Conservation (phyloP, 108 stramenopile species). For the Fragilariopsis cylindrus region DNA sequence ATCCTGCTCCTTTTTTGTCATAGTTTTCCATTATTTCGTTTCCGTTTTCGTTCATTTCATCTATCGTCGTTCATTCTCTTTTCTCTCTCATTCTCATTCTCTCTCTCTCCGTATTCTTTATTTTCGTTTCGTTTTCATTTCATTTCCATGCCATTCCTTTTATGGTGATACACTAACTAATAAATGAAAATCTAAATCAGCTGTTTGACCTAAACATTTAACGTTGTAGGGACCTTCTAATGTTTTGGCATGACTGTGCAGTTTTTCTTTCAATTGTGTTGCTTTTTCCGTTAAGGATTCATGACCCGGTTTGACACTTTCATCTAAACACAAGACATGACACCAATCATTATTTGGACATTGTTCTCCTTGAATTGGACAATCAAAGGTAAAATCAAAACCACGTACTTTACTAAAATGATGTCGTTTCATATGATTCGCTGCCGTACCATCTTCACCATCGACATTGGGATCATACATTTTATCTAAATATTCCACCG, state of each 20-base stretch:
- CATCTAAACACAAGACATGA: conserved; percentile 12
- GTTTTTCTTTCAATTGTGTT: conserved; percentile 3
- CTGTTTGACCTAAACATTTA: conserved; percentile 13
- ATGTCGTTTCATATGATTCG: conserved; percentile 5
- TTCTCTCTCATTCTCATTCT: too few species aligned
- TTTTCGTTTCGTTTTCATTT: too few species aligned
- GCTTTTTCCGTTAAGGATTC: conserved; percentile 2
- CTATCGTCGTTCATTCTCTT: too few species aligned
- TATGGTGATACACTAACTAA: conserved; percentile 13
- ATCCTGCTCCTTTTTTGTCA: too few species aligned
- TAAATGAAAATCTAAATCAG: conserved; percentile 12
- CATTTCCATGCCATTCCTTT: neutral
- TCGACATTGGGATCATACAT: conserved; percentile 8
- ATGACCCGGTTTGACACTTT: conserved; percentile 16
- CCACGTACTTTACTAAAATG: conserved; percentile 18
- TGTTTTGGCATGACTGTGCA: conserved; percentile 2
- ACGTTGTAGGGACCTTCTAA: conserved; percentile 16
- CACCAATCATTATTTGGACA: conserved; percentile 17
- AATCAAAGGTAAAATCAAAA: conserved; percentile 18
- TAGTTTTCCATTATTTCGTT: too few species aligned
- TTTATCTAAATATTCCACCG: conserved; percentile 13
- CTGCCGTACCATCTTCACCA: neutral
- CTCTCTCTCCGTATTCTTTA: too few species aligned
- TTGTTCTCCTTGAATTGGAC: neutral
- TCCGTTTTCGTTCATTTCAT: too few species aligned